These are phyloP conservation scores for Neurospora tetrasperma DNA, from an alignment of 495 filamentous ascomycete species.

Conservation along the genomic window DNA sequence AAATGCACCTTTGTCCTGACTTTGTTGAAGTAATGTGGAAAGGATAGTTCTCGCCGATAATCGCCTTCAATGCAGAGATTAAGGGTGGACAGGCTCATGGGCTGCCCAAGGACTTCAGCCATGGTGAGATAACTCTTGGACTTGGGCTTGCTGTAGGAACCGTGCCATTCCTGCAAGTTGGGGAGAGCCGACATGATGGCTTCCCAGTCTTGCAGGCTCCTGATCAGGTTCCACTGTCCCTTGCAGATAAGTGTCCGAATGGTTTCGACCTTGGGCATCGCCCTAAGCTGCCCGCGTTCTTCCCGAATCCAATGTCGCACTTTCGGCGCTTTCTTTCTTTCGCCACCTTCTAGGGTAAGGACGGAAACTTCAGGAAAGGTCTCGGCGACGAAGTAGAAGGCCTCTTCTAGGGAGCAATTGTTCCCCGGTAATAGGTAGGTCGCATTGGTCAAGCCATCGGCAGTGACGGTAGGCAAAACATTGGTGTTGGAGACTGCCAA, in stretches of 20 bases:
- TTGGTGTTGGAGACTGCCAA: conserved; percentile 30
- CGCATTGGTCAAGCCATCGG: conserved; percentile 39
- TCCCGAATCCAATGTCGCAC: conserved; percentile 44
- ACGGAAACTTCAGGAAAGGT: conserved; percentile 51
- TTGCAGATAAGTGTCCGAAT: conserved; percentile 56
- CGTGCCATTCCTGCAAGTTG: conserved; percentile 59
- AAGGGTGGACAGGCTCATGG: conserved; percentile 45
- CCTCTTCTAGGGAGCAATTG: conserved; percentile 58
- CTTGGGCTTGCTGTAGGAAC: conserved; percentile 58
- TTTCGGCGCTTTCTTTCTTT: conserved; percentile 58
- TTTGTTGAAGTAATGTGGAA: conserved; percentile 44
- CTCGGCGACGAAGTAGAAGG: conserved; percentile 47
- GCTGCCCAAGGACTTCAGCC: conserved; percentile 43
- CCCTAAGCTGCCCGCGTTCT: conserved; percentile 8
- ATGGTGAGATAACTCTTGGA: conserved; percentile 57
- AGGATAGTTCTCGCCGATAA: conserved; percentile 47
- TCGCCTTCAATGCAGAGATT: conserved; percentile 60
- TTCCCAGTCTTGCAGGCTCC: conserved; percentile 52
- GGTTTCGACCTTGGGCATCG: conserved; percentile 21
- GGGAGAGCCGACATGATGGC: conserved; percentile 50
- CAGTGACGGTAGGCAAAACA: conserved; percentile 35
- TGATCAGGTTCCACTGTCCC: conserved; percentile 67
- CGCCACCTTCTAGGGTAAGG: conserved; percentile 65
- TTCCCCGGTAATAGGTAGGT: conserved; percentile 46
- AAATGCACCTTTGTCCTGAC: conserved; percentile 44